Evolutionary conservation across 2,329 filamentous ascomycete species (phyloP), one percentile per base, ranked within the genome.

Genomic region (Botryosphaeria dothidea): DNA sequence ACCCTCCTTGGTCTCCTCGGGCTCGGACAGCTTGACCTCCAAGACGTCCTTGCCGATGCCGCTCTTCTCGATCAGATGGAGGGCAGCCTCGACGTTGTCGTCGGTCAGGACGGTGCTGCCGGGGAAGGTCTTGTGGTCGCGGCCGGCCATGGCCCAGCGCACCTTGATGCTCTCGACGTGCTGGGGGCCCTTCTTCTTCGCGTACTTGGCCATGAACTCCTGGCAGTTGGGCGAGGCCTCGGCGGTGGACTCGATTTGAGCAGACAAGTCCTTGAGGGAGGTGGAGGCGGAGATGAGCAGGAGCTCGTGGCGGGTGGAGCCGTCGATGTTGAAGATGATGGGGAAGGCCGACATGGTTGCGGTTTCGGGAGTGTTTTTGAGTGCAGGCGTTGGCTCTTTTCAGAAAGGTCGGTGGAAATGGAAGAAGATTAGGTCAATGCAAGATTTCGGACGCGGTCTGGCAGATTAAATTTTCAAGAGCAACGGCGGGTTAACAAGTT

Each of bases 161-260:
- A 77, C 75, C 65, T 70, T 75, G 61, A 78, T 65, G 36, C 72
- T 68, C 19, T 65, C 68, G 19, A 78, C 74, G 6, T 66, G 65
- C 46, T 75, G 73, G 21, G 45, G 17, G 19, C 62, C 66, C 38
- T 70, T 68, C 65, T 71, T 75, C 68, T 69, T 75, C 64, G 71
- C 71, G 70, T 76, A 77, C 66, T 76, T 77, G 51, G 70, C 66
- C 69, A 77, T 69, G 68, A 75, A 72, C 65, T 78, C 74, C 21
- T 67, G 67, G 65, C 72, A 73, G 68, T 77, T 77, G 23, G 71
- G 73, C 8, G 74, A 77, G 5, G 67, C 62, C 38, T 67, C 49
- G 63, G 46, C 46, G 48, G 66, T 61, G 15, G 31, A 11, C 7
- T 56, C 49, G 66, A 71, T 69, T 23, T 63, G 27, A 15, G 51